Conservation (phyloP, 306 rosid genomes). For the Vigna radiata region DNA sequence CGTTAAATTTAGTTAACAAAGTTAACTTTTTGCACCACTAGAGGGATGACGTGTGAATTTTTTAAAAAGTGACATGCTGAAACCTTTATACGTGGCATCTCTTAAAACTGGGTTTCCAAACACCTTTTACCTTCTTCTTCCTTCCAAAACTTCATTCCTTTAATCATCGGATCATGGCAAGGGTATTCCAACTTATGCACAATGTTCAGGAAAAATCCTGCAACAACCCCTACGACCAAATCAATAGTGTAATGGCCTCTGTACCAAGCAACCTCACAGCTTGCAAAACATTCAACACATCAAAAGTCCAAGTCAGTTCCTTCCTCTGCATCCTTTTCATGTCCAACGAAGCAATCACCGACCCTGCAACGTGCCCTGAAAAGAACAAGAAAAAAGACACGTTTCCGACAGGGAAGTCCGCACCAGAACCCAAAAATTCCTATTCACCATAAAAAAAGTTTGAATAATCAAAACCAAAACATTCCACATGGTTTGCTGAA, state of each 20-base stretch:
- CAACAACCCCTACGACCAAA: slow-evolving; percentile 87
- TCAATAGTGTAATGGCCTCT: slow-evolving; percentile 95
- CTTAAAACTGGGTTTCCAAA: too few species aligned
- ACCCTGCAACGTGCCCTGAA: slow-evolving; percentile 93
- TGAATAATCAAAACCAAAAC: background rate
- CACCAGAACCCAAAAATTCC: slow-evolving; percentile 91
- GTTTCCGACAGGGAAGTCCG: slow-evolving; percentile 92
- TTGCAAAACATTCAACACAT: slow-evolving; percentile 72
- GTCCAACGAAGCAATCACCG: slow-evolving; percentile 88
- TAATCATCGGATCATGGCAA: slow-evolving; percentile 2
- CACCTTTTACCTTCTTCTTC: too few species aligned
- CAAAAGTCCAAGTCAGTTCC: slow-evolving; percentile 76
- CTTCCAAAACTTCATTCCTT: background rate
- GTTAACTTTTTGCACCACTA: too few species aligned
- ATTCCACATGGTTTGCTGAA: too few species aligned
- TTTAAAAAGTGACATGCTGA: too few species aligned
- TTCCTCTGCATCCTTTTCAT: slow-evolving; percentile 84
- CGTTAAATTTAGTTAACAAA: too few species aligned
- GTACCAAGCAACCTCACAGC: slow-evolving; percentile 77
- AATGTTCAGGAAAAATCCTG: slow-evolving; percentile 39
- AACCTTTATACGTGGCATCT: too few species aligned
- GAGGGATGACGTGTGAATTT: too few species aligned
- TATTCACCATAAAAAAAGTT: slow-evolving; percentile 14
- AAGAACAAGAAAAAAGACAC: slow-evolving; percentile 87
- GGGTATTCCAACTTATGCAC: background rate